These are phyloP conservation scores for Kandelia obovata DNA, from an alignment of 345 rosid species.

Conservation along the genomic window DNA sequence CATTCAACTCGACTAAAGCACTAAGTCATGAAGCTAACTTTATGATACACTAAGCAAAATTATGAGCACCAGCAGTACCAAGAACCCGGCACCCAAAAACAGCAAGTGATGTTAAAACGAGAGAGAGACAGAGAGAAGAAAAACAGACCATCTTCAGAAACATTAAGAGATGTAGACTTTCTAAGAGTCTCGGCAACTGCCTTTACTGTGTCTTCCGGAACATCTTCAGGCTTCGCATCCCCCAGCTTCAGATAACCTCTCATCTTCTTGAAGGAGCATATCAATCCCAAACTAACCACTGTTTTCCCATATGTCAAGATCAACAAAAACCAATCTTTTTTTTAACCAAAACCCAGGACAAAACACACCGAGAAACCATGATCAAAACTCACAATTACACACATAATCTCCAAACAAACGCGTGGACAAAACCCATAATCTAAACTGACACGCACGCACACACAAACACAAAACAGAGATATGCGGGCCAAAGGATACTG, in stretches of 20 bases:
- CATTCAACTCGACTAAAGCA: too few species aligned
- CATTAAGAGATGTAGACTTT: constrained; percentile 61
- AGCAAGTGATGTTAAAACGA: not conserved
- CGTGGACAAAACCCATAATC: not conserved
- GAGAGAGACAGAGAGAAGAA: not conserved
- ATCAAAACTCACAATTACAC: not conserved
- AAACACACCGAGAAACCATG: not conserved
- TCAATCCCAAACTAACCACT: constrained; percentile 90
- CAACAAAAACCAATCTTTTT: constrained; percentile 9
- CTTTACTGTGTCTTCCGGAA: constrained; percentile 64
- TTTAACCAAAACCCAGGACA: not conserved
- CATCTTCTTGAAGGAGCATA: constrained; percentile 92
- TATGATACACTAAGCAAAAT: too few species aligned
- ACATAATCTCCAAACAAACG: too few species aligned
- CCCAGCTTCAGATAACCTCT: constrained; percentile 66
- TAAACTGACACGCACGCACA: not conserved
- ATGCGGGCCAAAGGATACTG: constrained; percentile 45
- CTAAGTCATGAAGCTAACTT: too few species aligned
- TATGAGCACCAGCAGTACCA: too few species aligned
- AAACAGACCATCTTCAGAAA: constrained; percentile 84
- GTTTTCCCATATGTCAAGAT: constrained; percentile 32
- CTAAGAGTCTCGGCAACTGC: constrained; percentile 81
- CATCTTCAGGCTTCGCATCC: constrained; percentile 60
- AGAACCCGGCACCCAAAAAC: not conserved
- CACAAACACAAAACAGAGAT: not conserved